Conservation (phyloP, 2,329 filamentous ascomycete species). For the Penicillium sp. region DNA sequence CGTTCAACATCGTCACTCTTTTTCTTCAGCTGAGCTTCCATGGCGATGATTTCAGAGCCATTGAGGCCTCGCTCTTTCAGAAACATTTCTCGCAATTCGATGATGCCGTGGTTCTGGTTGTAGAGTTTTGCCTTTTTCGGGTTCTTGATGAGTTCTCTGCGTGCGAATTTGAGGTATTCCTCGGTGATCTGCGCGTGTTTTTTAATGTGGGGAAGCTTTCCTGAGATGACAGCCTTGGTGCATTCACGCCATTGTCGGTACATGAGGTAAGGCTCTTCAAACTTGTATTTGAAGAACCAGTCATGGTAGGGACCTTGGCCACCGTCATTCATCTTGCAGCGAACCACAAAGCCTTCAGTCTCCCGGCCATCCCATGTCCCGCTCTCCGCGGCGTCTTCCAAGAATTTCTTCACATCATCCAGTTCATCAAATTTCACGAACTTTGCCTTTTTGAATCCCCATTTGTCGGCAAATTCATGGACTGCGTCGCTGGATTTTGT, state of each 20-base stretch:
- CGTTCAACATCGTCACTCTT: constrained; percentile 55
- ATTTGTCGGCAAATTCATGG: constrained; percentile 83
- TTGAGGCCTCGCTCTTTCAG: constrained; percentile 79
- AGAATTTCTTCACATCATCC: constrained; percentile 71
- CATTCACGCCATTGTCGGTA: constrained; percentile 98
- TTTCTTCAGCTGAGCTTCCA: constrained; percentile 51
- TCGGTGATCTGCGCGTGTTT: constrained; percentile 90
- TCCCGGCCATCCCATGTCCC: constrained; percentile 88
- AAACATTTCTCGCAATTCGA: constrained; percentile 85
- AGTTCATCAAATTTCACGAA: constrained; percentile 77
- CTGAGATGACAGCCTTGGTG: constrained; percentile 82
- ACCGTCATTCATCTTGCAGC: constrained; percentile 68
- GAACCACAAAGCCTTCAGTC: constrained; percentile 94
- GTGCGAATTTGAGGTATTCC: constrained; percentile 83
- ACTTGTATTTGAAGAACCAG: constrained; percentile 99
- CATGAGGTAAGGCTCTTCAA: constrained; percentile 98
- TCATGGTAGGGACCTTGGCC: constrained; percentile 66
- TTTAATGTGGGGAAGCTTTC: constrained; percentile 72
- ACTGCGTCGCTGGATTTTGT: constrained; percentile 84
- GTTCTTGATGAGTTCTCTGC: constrained; percentile 69
- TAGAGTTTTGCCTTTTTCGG: constrained; percentile 70
- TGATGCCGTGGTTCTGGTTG: constrained; percentile 90
- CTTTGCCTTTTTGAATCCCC: constrained; percentile 91
- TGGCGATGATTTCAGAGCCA: constrained; percentile 84
- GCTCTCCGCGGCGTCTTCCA: constrained; percentile 82